Base-by-base conservation (phyloP, 345 rosid genomes). In the Aurinia saxatilis region DNA sequence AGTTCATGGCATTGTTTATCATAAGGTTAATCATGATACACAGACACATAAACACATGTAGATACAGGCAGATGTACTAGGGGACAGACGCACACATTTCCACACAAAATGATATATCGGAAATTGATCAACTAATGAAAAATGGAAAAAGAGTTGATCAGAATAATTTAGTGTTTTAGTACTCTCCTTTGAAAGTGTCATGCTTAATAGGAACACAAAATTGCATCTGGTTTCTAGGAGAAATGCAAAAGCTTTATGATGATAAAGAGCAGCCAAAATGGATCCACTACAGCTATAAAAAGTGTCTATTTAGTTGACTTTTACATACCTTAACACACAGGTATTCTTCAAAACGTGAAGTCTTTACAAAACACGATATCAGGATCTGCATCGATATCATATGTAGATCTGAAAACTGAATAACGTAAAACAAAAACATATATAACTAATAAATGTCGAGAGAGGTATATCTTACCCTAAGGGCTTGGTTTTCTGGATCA, bases 361-460 rank as follows among this genome's bases (percentile, higher is more conserved):
- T 93, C 67, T 85, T 93, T 55, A 85, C 97, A 67, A 93, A 93
- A 76, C 97, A 87, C 33, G 96, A 93, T 44, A 93, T 75, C 65
- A 93, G 66, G 50, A 93, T 79, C 99, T 92, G 96, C 45, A 56
- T 51, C 61, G 68, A 71, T 33, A 79, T 31, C 13, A 51, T 16
- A 50, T 14, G 49, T 8, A 60, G 35, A 68, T 16, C 34, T 60
- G 8, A 67, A 58, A 48, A 45, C 46, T 53, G 33, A 35, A 36
- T 17, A 44, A 11, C 30, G 37, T 50, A 45, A 39, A 46, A 30
- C 27, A 15, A 3, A 19, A 21, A 55, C 31, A 37, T 30, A 21
- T 10, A 2, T 7, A 16, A 18, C 6, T 12, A 6, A 8, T n/a
- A 17, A 4, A 11, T 31, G 13, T 54, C 2, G 30, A 48, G 2